Conservation (phyloP, 805 yeast genomes). For the Maudiozyma serrabonitensis region DNA sequence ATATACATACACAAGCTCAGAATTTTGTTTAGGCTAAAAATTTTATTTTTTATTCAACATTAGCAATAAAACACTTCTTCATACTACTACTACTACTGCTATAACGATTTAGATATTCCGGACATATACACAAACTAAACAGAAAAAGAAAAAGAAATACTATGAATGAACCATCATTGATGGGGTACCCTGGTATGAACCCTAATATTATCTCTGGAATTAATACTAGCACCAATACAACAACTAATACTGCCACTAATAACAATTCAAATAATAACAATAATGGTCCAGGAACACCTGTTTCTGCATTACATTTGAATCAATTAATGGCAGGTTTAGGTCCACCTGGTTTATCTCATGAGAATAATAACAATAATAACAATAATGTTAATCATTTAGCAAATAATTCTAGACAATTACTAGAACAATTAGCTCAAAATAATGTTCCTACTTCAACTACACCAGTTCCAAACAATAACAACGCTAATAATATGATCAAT, state of each 20-base stretch:
- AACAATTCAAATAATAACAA: not conserved
- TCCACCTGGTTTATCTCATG: slow-evolving; percentile 19
- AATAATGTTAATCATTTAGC: slow-evolving; percentile 24
- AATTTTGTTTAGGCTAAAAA: no score
- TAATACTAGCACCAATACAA: not conserved
- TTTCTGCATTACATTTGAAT: slow-evolving; percentile 6
- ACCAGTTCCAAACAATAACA: slow-evolving; percentile 1
- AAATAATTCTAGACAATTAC: slow-evolving; percentile 23
- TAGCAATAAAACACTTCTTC: no score
- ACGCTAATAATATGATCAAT: not conserved
- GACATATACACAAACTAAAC: no score
- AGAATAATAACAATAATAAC: slow-evolving; percentile 2
- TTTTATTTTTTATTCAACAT: no score
- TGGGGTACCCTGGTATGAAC: slow-evolving; percentile 19
- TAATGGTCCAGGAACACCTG: slow-evolving; percentile 6
- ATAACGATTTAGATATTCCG: no score
- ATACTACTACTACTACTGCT: no score
- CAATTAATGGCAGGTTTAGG: slow-evolving; percentile 9
- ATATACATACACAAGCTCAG: no score
- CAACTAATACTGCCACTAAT: not conserved
- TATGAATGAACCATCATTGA: slow-evolving; percentile 22
- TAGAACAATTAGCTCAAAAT: slow-evolving; percentile 12
- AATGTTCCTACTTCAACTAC: not conserved
- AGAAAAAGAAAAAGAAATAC: no score
- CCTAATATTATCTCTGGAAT: slow-evolving; percentile 3